Evolutionary conservation across 352 stramenopile species (phyloP), one percentile per base, ranked within the genome.

Genomic region (Pythium chondricola): DNA sequence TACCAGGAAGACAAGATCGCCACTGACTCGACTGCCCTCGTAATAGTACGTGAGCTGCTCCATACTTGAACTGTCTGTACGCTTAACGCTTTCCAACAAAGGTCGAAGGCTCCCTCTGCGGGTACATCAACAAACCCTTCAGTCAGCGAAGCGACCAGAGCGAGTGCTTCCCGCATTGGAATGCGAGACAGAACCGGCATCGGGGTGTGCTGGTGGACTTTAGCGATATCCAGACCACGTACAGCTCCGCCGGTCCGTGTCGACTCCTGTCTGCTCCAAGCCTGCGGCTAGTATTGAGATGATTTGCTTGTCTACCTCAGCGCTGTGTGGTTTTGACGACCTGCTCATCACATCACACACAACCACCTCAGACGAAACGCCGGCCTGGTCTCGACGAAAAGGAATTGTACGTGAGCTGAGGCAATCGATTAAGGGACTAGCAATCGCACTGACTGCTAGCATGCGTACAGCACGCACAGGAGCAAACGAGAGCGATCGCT

Each of bases 51-150:
- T 42, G 4, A 5, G 13, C 18, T 43, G 31, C 33, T 33, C 7
- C 29, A 33, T 33, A n/a, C n/a, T n/a, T n/a, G n/a, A n/a, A n/a
- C n/a, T n/a, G n/a, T n/a, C n/a, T n/a, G n/a, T n/a, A n/a, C n/a
- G n/a, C n/a, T n/a, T n/a, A n/a, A n/a, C n/a, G n/a, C n/a, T n/a
- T n/a, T 16, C 17, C 20, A 18, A 17, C 8, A 22, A 17, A 88
- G 76, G 52, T 88, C 27, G 69, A 88, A 54, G 76, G 74, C 2
- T 86, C 74, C 16, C 49, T 88, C 8, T 88, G 76, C 36, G 76
- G 76, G 6, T 86, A 86, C 48, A 65, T 76, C 24, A 88, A 78
- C 59, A 81, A 84, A 40, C 30, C 50, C 2, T 88, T 86, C 52
- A 64, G 53, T 8, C 67, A 85, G 37, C 69, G 76, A 2, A 32